Evolutionary conservation across 352 stramenopile genomes (phyloP).

Genomic region (Phytophthora pisi): DNA sequence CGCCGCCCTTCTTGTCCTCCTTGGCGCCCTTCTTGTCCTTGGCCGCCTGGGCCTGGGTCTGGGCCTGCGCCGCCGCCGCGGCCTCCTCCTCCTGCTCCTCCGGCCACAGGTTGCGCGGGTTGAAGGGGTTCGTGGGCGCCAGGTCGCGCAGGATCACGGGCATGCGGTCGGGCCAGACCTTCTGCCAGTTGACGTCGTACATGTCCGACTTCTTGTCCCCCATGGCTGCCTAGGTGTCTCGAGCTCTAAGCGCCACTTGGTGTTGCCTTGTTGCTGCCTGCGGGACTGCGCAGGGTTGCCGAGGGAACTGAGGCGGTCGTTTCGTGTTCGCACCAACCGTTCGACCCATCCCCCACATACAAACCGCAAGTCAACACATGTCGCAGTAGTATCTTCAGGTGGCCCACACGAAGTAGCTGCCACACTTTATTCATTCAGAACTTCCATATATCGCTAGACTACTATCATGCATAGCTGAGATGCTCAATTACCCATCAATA

Average conservation of each 20-base stretch:
- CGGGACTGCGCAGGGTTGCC: neutral
- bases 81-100: constrained; percentile 72
- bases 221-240: constrained; percentile 26
- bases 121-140: constrained; percentile 86
- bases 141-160: constrained; percentile 87
- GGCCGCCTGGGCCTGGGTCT: constrained; percentile 12
- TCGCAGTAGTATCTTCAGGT: constrained; percentile 33
- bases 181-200: constrained; percentile 90
- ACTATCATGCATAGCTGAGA: neutral
- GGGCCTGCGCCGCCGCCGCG: neutral
- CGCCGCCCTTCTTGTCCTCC: constrained; percentile 31
- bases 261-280: constrained; percentile 2
- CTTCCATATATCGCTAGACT: neutral
- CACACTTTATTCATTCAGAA: neutral
- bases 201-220: constrained; percentile 78
- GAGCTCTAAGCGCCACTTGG: no score
- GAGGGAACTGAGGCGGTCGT: constrained; percentile 13
- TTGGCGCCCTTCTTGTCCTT: constrained; percentile 46
- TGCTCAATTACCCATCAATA: no score
- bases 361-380: constrained; percentile 22
- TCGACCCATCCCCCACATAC: constrained; percentile 26
- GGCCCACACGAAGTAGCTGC: neutral
- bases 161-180: constrained; percentile 89
- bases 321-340: constrained; percentile 27
- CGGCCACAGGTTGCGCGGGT: constrained; percentile 85